Evolutionary conservation across 495 filamentous ascomycete genomes (phyloP).

Genomic region (Tuber brumale): DNA sequence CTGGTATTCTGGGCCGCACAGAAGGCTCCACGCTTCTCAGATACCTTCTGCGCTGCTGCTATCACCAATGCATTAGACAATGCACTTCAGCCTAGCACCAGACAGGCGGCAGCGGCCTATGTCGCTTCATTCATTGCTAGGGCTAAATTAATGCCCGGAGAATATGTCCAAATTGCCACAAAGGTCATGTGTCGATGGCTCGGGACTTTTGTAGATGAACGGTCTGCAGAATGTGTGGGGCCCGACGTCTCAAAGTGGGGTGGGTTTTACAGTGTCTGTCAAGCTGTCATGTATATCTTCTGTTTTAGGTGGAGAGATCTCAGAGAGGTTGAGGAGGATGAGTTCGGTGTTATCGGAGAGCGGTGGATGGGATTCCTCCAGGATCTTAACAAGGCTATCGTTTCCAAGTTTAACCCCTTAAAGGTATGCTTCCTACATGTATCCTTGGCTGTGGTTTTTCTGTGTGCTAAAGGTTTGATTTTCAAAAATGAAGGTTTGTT

Average conservation of each 20-base stretch:
- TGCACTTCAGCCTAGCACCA: constrained; percentile 57
- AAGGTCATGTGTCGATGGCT: constrained; percentile 67
- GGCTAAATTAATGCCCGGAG: constrained; percentile 68
- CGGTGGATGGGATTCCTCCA: constrained; percentile 66
- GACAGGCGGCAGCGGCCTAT: constrained; percentile 83
- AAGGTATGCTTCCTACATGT: constrained; percentile 71
- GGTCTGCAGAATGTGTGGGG: constrained; percentile 63
- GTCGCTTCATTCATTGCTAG: constrained; percentile 87
- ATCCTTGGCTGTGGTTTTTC: constrained; percentile 58
- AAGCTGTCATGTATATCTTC: constrained; percentile 89
- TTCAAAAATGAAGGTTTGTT: constrained; percentile 59
- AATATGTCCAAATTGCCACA: constrained; percentile 70
- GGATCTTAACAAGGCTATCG: constrained; percentile 63
- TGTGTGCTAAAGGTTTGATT: constrained; percentile 60
- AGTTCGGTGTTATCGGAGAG: constrained; percentile 48
- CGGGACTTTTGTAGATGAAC: constrained; percentile 56
- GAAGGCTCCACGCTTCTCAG: constrained; percentile 62
- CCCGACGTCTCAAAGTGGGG: constrained; percentile 77
- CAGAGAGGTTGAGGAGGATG: constrained; percentile 46
- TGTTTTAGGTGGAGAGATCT: constrained; percentile 97
- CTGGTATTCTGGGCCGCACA: constrained; percentile 92
- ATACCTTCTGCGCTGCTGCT: constrained; percentile 73
- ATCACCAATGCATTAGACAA: constrained; percentile 62
- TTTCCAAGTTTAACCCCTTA: constrained; percentile 83
- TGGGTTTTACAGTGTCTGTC: constrained; percentile 80